These are phyloP conservation scores for Flaveria brownii DNA, from an alignment of 129 eudicot genomes.

Conservation along the genomic window DNA sequence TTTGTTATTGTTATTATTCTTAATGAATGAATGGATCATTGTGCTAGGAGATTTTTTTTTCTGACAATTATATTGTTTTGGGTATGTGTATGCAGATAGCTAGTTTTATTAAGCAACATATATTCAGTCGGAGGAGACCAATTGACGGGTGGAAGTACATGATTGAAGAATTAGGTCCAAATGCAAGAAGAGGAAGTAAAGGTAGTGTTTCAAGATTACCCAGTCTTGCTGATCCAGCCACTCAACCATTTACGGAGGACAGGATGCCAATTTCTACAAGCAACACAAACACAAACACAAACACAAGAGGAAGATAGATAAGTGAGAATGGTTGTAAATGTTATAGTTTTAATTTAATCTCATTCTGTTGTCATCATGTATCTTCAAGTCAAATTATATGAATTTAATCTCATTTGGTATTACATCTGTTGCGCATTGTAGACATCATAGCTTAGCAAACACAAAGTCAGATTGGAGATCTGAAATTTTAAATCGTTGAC, in stretches of 20 bases:
- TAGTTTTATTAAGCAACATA: conserved; percentile 92
- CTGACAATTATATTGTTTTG: neutral
- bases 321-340: neutral
- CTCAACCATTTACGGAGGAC: conserved; percentile 85
- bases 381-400: no score
- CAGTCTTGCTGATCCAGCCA: conserved; percentile 78
- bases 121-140: conserved; percentile 95
- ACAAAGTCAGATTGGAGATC: no score
- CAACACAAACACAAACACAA: conserved; percentile 27
- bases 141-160: conserved; percentile 99
- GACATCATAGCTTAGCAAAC: no score
- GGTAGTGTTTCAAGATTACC: conserved; percentile 86
- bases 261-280: conserved; percentile 35
- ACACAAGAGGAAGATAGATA: conserved; percentile 51
- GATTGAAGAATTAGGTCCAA: conserved; percentile 94
- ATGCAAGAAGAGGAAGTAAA: conserved; percentile 72
- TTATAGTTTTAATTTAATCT: no score
- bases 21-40: neutral
- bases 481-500: no score
- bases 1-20: neutral
- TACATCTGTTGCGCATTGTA: no score
- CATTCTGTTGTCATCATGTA: no score
- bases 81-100: conserved; percentile 70
- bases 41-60: neutral
- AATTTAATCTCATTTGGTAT: no score